A percentile compares a stretch with the other conserved stretches of the same genome.
phyloP scores from a whole-genome alignment of 2,329 filamentous ascomycete genomes.

The Zymoseptoria tritici region DNA sequence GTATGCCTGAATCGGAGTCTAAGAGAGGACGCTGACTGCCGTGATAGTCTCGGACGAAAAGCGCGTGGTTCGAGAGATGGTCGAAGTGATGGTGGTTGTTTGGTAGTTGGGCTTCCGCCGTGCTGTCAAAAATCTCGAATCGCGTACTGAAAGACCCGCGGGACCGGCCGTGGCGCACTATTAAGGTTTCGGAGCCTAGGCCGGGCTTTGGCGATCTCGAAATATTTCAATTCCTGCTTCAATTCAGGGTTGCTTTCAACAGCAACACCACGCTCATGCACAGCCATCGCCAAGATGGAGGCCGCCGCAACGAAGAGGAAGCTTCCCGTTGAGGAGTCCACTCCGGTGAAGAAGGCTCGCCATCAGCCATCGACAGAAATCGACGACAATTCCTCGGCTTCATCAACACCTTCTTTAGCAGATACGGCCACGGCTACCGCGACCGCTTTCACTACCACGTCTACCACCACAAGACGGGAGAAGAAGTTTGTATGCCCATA shows the following conservation, averaged over 20 bases:
- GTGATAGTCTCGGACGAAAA: neutral
- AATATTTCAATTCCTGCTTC: neutral
- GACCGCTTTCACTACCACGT: constrained; percentile 14
- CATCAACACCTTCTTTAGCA: constrained; percentile 8
- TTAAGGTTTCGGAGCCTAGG: neutral
- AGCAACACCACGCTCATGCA: neutral
- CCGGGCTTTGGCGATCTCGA: neutral
- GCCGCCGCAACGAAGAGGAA: constrained; percentile 7
- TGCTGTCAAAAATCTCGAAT: no score
- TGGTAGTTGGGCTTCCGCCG: no score
- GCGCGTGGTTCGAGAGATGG: neutral
- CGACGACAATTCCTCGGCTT: constrained; percentile 3
- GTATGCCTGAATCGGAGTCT: neutral
- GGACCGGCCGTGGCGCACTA: neutral
- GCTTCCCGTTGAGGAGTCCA: constrained; percentile 3
- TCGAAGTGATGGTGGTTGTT: neutral
- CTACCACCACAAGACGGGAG: constrained; percentile 42
- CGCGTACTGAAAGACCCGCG: no score
- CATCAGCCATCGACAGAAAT: constrained; percentile 8
- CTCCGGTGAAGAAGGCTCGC: constrained; percentile 4
- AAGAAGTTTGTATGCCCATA: constrained; percentile 73
- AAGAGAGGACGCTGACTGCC: neutral
- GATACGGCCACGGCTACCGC: constrained; percentile 7
- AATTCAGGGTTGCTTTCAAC: neutral
- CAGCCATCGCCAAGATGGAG: neutral